Base-by-base conservation (phyloP, 345 rosid species). In the Eutrema yunnanense region DNA sequence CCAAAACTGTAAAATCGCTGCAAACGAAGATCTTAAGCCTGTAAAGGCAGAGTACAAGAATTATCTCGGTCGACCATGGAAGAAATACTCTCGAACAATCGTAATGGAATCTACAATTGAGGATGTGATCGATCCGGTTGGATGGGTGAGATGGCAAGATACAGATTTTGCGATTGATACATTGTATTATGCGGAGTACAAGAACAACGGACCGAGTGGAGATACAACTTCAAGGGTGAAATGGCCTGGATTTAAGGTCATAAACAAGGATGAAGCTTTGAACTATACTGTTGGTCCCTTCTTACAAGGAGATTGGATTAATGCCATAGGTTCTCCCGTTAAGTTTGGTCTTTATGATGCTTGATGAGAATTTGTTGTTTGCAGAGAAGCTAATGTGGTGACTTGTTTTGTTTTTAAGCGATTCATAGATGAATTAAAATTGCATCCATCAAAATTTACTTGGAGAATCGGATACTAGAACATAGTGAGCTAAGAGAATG, bases 21-120 rank as follows among this genome's bases (percentile, higher is more conserved):
- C 94, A 0, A 85, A 88, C 13, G 76, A 61, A 34, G 69, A 64
- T 1, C 80, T 90, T 6, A 67, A 70, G 32, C 81, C 89, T 0
- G 83, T 41, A 0, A 76, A 82, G 73, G 14, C 14, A 13, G 73
- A 73, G 22, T 43, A 81, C 77, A 82, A 65, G 79, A 90, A 80
- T 53, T 92, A 88, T 76, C 89, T 92, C 2, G 96, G 92, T 4
- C 56, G 98, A 60, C 98, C 98, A 2, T 90, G 93, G 92, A 90
- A 87, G 69, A 80, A 69, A 9, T 83, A 69, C 69, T 86, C 96
- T 5, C 81, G 95, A 74, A 88, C 90, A 1, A 29, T 90, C 5
- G 27, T 92, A 37, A 90, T 92, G 89, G 95, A 92, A 65, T 81
- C 98, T 8, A 54, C 44, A 9, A 86, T 92, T 29, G 88, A 37